Conservation (phyloP, 805 yeast genomes). For the Wickerhamomyces hampshirensis region DNA sequence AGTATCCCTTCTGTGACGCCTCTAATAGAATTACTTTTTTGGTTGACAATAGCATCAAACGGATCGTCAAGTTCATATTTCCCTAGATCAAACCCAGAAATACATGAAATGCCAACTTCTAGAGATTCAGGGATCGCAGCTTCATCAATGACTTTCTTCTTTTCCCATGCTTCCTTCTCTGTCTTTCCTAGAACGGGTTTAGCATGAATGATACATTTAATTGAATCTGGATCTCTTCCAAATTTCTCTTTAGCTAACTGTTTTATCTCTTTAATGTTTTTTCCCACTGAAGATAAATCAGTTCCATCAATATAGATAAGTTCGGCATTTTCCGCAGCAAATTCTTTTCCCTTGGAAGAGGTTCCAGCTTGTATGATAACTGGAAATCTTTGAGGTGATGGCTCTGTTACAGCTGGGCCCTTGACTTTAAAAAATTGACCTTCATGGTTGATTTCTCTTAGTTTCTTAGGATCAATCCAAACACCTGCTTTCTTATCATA, state of each 20-base stretch:
- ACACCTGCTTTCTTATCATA: slow-evolving; percentile 19
- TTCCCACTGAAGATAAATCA: slow-evolving; percentile 21
- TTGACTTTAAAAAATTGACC: slow-evolving; percentile 29
- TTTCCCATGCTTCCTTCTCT: slow-evolving; percentile 33
- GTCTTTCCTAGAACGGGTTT: slow-evolving; percentile 32
- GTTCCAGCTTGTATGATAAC: slow-evolving; percentile 39
- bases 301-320: slow-evolving; percentile 29
- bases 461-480: slow-evolving; percentile 31
- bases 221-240: slow-evolving; percentile 29
- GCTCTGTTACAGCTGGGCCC: slow-evolving; percentile 33
- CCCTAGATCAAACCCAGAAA: slow-evolving; percentile 36
- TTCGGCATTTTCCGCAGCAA: slow-evolving; percentile 40
- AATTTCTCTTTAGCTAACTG: slow-evolving; percentile 27
- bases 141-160: slow-evolving; percentile 24
- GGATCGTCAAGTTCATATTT: slow-evolving; percentile 28
- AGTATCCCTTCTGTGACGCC: no score
- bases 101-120: slow-evolving; percentile 35
- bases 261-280: slow-evolving; percentile 17
- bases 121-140: slow-evolving; percentile 32
- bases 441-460: slow-evolving; percentile 32
- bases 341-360: slow-evolving; percentile 32
- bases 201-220: slow-evolving; percentile 31
- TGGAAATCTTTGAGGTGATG: slow-evolving; percentile 39
- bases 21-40: no score
- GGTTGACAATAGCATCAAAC: slow-evolving; percentile 22